These are phyloP conservation scores for Candida odintsovae DNA, from an alignment of 805 yeast species.

Conservation along the genomic window DNA sequence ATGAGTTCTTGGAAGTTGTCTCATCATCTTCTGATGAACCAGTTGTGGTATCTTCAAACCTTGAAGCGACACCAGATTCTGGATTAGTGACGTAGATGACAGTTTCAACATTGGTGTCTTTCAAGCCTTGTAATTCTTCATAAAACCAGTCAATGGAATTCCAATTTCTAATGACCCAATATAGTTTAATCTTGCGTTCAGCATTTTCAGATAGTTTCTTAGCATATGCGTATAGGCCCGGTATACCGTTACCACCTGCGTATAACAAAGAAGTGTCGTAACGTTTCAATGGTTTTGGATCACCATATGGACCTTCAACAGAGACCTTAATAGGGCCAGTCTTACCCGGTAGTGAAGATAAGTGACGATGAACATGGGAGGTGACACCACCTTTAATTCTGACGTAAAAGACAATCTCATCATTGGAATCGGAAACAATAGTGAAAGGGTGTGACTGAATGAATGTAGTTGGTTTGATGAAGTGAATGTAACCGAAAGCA, in stretches of 20 bases:
- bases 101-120: slow-evolving; percentile 9
- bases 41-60: background rate
- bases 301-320: slow-evolving; percentile 62
- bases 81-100: slow-evolving; percentile 17
- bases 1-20: slow-evolving; percentile 1
- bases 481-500: slow-evolving; percentile 49
- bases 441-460: slow-evolving; percentile 79
- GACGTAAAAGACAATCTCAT: slow-evolving; percentile 36
- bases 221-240: slow-evolving; percentile 37
- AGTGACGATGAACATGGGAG: slow-evolving; percentile 21
- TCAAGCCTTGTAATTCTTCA: slow-evolving; percentile 35
- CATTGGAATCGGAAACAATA: slow-evolving; percentile 36
- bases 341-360: slow-evolving; percentile 13
- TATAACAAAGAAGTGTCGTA: slow-evolving; percentile 35
- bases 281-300: slow-evolving; percentile 30
- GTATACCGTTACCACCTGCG: slow-evolving; percentile 50
- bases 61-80: background rate
- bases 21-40: slow-evolving; percentile 4
- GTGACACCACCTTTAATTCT: slow-evolving; percentile 55
- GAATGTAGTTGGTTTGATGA: slow-evolving; percentile 43
- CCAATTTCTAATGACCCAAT: slow-evolving; percentile 61
- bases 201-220: slow-evolving; percentile 15
- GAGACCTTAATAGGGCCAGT: slow-evolving; percentile 31
- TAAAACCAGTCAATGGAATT: slow-evolving; percentile 46
- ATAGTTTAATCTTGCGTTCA: slow-evolving; percentile 36